Evolutionary conservation across 352 stramenopile genomes (phyloP), one percentile per base, ranked within the genome.

Genomic region (Phytophthora podocarpi): DNA sequence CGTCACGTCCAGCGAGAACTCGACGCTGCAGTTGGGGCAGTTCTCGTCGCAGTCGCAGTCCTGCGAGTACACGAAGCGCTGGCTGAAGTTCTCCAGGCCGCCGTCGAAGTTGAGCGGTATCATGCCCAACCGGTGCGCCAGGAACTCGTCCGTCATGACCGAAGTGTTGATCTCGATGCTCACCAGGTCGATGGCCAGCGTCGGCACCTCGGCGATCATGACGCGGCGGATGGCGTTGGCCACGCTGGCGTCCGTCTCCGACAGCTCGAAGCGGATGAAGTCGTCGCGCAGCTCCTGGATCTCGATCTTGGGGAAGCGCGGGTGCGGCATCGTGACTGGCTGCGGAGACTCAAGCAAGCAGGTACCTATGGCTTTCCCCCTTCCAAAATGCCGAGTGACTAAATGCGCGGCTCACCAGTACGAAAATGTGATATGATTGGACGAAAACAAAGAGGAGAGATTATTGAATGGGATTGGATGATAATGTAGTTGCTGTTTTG

Each of bases 181-280:
- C 37, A 99, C 97, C n/a, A 99, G 82, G 74, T 99, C 97, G 72
- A 99, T 99, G 13, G 95, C 95, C 47, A 99, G 74, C n/a, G 97
- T 99, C 16, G 97, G 97, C 24, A 99, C 96, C 74, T 98, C 95
- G 8, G 90, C 86, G 76, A 99, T 98, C 91, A 99, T 99, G 57
- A 99, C 97, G 42, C 97, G 89, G 42, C 97, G 91, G 51, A 99
- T 85, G 26, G 97, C 85, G 76, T 99, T 99, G 51, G 97, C 97
- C 52, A 99, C 91, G 64, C 84, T 98, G 5, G 91, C 91, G 69
- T 99, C 97, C 8, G 95, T 99, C 67, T 99, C 96, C 42, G 86
- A 96, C 51, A 99, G 81, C 70, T 99, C 89, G 65, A 99, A 99
- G 75, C 97, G 96, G 72, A 99, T 98, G 67, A 97, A 95, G 48